phyloP scores from a whole-genome alignment of 2,329 filamentous ascomycete species.

The Fusarium pseudocircinatum region DNA sequence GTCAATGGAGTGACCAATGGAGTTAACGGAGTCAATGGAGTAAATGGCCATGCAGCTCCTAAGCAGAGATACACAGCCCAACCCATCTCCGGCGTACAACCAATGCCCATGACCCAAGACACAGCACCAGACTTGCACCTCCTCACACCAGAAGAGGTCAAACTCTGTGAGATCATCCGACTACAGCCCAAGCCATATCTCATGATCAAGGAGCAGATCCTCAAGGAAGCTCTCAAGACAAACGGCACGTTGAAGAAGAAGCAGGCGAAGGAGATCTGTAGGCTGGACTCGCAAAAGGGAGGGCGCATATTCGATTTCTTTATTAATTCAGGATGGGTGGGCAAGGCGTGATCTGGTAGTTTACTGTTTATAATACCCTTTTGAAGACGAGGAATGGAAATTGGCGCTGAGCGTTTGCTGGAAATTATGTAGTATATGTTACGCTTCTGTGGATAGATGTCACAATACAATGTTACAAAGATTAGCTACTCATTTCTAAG shows the following conservation, averaged over 20 bases:
- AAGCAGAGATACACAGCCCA: slow-evolving; percentile 64
- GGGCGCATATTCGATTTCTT: slow-evolving; percentile 94
- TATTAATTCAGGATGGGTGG: slow-evolving; percentile 91
- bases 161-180: slow-evolving; percentile 84
- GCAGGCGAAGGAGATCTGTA: slow-evolving; percentile 84
- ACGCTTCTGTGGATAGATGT: slow-evolving; percentile 18
- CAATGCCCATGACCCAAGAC: slow-evolving; percentile 77
- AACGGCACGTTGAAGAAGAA: slow-evolving; percentile 94
- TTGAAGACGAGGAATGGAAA: slow-evolving; percentile 19
- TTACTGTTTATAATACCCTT: slow-evolving; percentile 40
- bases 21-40: slow-evolving; percentile 54
- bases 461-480: not conserved
- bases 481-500: not conserved
- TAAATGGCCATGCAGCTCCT: slow-evolving; percentile 50
- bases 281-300: slow-evolving; percentile 85
- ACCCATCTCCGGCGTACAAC: slow-evolving; percentile 68
- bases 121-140: slow-evolving; percentile 86
- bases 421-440: not conserved
- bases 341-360: slow-evolving; percentile 69
- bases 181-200: slow-evolving; percentile 95
- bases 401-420: slow-evolving; percentile 30
- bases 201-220: slow-evolving; percentile 91
- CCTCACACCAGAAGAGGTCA: slow-evolving; percentile 82
- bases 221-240: slow-evolving; percentile 89
- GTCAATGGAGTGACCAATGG: slow-evolving; percentile 52